Base-by-base conservation (phyloP, 129 eudicot species). In the Daucus carota region DNA sequence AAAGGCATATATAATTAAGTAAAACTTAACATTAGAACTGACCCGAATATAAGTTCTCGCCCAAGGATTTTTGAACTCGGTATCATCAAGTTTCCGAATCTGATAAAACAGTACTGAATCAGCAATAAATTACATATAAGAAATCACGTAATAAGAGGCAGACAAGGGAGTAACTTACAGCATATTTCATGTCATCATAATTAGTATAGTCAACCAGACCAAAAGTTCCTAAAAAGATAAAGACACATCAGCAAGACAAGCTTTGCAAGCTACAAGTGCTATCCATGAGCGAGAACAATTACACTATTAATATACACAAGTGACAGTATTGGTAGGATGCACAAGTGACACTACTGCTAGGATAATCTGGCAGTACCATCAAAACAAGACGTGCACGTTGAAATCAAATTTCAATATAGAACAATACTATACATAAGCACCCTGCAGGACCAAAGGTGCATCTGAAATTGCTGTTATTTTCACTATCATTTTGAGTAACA, bases 161-260 rank as follows among this genome's bases (percentile, higher is more conserved):
- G 34, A 28, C 43, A 34, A 28, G 20, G 17, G 41, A 28, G 40
- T 17, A 41, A 81, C 92, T 88, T 79, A 88, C 92, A 73, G 92
- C 92, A 81, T 85, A 85, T 81, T 85, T 88, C 92, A 88, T 88
- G 83, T 88, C 92, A 18, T 88, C 92, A 77, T 81, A 88, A 45
- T 81, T 85, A 3, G 88, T 85, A 31, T 88, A 88, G 77, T 88
- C 92, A 70, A 88, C 92, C 69, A 88, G 72, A 69, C 92, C 92
- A 81, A 72, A 88, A 17, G 92, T 83, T 75, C 92, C 92, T 88
- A 84, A n/a, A 80, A 9, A 67, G 41, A 34, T 7, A 33, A 65
- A 67, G 38, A 67, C 72, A 67, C 11, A 18, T 67, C 22, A 67
- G 24, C 14, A 33, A 31, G 7, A 15, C 72, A 67, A 4, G 17